Conservation (phyloP, 2,329 filamentous ascomycete species). For the Proliferodiscus dingleyae region DNA sequence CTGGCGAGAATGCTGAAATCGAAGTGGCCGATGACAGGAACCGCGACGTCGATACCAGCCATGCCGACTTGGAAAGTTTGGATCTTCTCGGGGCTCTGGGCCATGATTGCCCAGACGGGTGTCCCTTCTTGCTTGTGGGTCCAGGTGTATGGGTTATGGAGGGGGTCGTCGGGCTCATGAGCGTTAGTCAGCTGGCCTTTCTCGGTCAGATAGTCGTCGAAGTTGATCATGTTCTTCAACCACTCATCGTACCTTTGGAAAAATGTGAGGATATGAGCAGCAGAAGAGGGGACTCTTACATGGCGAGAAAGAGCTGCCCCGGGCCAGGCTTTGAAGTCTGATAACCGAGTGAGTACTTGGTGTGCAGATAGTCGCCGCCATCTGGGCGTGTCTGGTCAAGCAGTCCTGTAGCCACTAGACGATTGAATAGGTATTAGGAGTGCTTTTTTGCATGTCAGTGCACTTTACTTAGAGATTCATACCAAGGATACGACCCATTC, state of each 20-base stretch:
- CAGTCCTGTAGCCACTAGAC: slow-evolving; percentile 29
- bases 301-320: slow-evolving; percentile 31
- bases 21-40: slow-evolving; percentile 32
- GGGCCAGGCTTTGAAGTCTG: slow-evolving; percentile 26
- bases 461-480: neutral
- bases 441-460: neutral
- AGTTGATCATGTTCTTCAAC: slow-evolving; percentile 33
- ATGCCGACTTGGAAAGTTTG: slow-evolving; percentile 31
- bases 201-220: slow-evolving; percentile 31
- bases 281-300: slow-evolving; percentile 15
- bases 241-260: slow-evolving; percentile 30
- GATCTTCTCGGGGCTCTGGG: slow-evolving; percentile 28
- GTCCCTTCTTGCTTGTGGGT: slow-evolving; percentile 33
- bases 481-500: neutral
- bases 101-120: slow-evolving; percentile 33
- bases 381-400: slow-evolving; percentile 27
- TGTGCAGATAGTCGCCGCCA: slow-evolving; percentile 30
- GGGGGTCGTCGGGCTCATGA: slow-evolving; percentile 16
- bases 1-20: slow-evolving; percentile 26
- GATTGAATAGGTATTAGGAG: neutral
- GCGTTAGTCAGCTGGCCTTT: slow-evolving; percentile 27
- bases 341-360: slow-evolving; percentile 31
- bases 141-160: slow-evolving; percentile 31
- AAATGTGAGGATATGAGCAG: slow-evolving; percentile 3
- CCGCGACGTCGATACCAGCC: slow-evolving; percentile 32